phyloP scores from a whole-genome alignment of 2,329 filamentous ascomycete species.

The Clathrospora elynae region DNA sequence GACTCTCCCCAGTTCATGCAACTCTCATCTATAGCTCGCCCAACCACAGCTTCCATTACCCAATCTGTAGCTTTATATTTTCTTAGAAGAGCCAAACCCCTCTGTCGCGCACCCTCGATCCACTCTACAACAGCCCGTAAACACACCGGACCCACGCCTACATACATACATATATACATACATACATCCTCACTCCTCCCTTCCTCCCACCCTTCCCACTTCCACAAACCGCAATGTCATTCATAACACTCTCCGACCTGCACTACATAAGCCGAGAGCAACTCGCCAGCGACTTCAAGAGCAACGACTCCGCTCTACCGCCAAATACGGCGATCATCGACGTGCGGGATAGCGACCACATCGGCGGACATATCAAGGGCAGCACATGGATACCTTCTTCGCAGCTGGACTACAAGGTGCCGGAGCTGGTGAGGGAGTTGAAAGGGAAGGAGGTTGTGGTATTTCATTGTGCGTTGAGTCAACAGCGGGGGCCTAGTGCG shows the following conservation, averaged over 20 bases:
- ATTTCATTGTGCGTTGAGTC: constrained; percentile 92
- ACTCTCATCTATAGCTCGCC: too few species aligned
- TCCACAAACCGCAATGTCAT: constrained; percentile 70
- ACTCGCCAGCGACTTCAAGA: too few species aligned
- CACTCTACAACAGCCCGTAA: too few species aligned
- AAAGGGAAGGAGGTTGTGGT: constrained; percentile 80
- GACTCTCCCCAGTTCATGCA: too few species aligned
- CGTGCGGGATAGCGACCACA: constrained; percentile 86
- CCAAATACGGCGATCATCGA: constrained; percentile 86
- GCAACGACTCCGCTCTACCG: constrained; percentile 31
- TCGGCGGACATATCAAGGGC: constrained; percentile 85
- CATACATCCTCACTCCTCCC: too few species aligned
- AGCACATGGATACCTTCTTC: constrained; percentile 75
- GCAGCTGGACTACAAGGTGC: constrained; percentile 75
- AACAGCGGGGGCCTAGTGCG: constrained; percentile 85
- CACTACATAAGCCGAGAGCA: constrained; percentile 67
- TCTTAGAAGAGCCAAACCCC: too few species aligned
- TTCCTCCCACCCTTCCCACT: constrained; percentile 66
- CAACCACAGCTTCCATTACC: too few species aligned
- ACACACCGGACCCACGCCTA: too few species aligned
- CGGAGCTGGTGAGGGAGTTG: constrained; percentile 80
- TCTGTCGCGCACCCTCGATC: too few species aligned
- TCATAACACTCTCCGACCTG: constrained; percentile 61
- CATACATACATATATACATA: too few species aligned
- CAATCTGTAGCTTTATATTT: too few species aligned